Conservation (phyloP, 2,329 filamentous ascomycete genomes). For the Fusarium poae region DNA sequence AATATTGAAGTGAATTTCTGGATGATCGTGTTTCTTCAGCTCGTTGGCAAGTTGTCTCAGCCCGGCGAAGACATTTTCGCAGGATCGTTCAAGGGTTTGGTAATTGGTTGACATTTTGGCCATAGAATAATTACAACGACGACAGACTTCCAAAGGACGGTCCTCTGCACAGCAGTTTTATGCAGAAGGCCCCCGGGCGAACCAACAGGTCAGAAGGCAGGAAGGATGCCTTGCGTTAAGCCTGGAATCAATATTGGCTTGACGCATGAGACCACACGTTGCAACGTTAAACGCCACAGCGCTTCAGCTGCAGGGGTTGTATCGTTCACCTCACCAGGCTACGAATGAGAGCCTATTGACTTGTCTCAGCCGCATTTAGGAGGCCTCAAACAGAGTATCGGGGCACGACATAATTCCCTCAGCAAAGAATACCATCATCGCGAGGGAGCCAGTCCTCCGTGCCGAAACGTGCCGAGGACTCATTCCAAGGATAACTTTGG, state of each 20-base stretch:
- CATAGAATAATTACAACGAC: background rate
- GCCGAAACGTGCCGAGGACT: background rate
- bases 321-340: background rate
- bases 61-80: background rate
- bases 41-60: background rate
- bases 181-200: background rate
- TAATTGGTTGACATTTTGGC: background rate
- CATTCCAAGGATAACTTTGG: background rate
- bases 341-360: background rate
- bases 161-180: background rate
- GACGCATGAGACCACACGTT: background rate
- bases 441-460: too few species aligned
- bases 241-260: background rate
- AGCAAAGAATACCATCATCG: background rate
- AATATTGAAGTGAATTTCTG: background rate
- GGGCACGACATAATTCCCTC: background rate
- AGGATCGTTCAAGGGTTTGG: background rate
- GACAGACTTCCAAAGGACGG: background rate
- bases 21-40: background rate
- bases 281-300: background rate
- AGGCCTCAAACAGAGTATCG: background rate
- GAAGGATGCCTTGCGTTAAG: background rate
- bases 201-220: background rate
- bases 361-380: background rate
- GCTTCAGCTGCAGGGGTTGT: background rate